These are phyloP conservation scores for Selaginella tamariscina DNA, from an alignment of 75 land plant genomes.

Conservation along the genomic window DNA sequence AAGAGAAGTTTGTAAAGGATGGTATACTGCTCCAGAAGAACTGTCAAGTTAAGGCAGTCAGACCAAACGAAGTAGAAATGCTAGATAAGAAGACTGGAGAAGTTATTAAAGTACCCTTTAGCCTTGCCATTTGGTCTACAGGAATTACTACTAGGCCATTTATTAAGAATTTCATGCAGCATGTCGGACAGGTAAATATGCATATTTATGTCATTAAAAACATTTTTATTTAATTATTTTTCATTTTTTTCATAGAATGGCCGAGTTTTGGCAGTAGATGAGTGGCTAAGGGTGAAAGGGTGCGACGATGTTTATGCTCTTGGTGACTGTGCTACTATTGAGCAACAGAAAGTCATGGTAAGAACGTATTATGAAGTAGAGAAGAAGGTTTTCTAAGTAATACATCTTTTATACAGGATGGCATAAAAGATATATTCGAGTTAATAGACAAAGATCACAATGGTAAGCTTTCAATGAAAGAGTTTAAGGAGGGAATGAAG, in stretches of 20 bases:
- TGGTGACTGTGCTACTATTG: constrained; percentile 92
- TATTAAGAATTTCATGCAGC: constrained; percentile 62
- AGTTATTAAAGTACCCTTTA: constrained; percentile 49
- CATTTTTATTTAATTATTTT: neutral
- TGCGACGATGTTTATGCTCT: constrained; percentile 62
- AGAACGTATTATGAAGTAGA: no score
- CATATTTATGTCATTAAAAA: neutral
- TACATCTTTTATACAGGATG: no score
- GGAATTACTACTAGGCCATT: constrained; percentile 74
- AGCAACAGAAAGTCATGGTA: constrained; percentile 80
- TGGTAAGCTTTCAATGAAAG: constrained; percentile 51
- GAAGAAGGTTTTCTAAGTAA: no score
- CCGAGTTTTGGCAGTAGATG: constrained; percentile 76
- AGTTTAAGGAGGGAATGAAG: constrained; percentile 56
- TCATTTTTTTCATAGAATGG: constrained; percentile 12
- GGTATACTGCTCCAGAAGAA: constrained; percentile 72
- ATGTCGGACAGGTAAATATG: constrained; percentile 76
- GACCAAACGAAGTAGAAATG: constrained; percentile 40
- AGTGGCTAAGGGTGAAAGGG: constrained; percentile 84
- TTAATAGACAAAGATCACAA: constrained; percentile 75
- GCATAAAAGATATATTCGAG: constrained; percentile 55
- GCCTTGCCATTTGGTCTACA: constrained; percentile 93
- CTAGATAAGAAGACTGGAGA: constrained; percentile 24
- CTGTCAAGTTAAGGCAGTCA: constrained; percentile 47
- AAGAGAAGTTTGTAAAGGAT: constrained; percentile 75